Evolutionary conservation across 2,329 filamentous ascomycete genomes (phyloP), one percentile per base, ranked within the genome.

Genomic region (Stagonosporopsis vannaccii): DNA sequence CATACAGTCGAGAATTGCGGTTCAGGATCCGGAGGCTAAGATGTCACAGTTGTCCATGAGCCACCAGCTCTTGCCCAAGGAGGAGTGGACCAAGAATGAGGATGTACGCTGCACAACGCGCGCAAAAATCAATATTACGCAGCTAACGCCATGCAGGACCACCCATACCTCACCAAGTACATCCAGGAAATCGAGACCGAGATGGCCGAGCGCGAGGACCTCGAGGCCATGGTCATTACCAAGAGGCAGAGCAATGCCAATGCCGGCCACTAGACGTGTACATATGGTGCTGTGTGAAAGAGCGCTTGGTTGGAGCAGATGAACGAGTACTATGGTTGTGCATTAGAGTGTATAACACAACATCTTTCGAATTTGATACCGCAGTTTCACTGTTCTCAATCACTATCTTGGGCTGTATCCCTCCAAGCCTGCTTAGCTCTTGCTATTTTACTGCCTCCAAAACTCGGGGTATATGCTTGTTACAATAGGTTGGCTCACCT

Each of bases 151-250:
- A 20, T 26, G 54, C 74, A 91, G 88, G 89, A 91, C 69, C 71
- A 80, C 57, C 80, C 81, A 69, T 91, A 91, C 75, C 82, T 91
- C 46, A 82, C 81, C 67, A 84, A 84, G 33, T 84, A 90, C 75
- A 90, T 91, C 76, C 79, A 81, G 65, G 85, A 89, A 75, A 85
- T 91, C 69, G 86, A 90, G 78, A 80, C 82, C 51, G 88, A 90
- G 80, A 76, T 80, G 66, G 83, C 83, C 71, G 89, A 91, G 79
- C 84, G 87, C 64, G 81, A 82, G 65, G 88, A 91, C 72, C 79
- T 91, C 68, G 89, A 91, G 76, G 80, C 84, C 63, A 82, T 91
- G 80, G 79, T 85, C 59, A 79, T 90, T 68, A 82, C 77, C 73
- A 77, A 76, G 72, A 70, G 71, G 62, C 56, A 67, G 61, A 63